phyloP scores from a whole-genome alignment of 2,329 filamentous ascomycete genomes.

The Dactylellina sp. region DNA sequence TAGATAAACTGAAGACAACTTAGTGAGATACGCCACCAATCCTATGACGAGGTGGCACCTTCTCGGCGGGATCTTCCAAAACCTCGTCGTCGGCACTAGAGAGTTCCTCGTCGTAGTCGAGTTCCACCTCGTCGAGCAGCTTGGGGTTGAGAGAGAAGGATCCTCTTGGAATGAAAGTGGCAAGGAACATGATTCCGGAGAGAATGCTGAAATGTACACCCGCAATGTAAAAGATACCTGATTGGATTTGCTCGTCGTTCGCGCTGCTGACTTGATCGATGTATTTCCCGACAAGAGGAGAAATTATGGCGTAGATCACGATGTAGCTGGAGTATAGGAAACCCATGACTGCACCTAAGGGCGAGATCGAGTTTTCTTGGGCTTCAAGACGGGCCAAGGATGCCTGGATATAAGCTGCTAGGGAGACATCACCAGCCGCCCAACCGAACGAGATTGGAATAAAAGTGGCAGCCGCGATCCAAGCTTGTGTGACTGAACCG shows the following conservation, averaged over 20 bases:
- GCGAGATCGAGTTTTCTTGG: constrained; percentile 66
- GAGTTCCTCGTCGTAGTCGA: constrained; percentile 61
- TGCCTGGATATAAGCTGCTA: constrained; percentile 68
- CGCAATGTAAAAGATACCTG: constrained; percentile 65
- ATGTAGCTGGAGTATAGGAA: constrained; percentile 69
- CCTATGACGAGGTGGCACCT: constrained; percentile 1
- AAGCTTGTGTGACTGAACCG: constrained; percentile 65
- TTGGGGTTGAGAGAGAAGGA: constrained; percentile 66
- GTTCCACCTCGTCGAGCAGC: constrained; percentile 64
- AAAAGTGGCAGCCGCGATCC: constrained; percentile 66
- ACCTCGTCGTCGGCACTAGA: constrained; percentile 25
- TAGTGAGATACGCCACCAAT: neutral
- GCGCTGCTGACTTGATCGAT: constrained; percentile 64
- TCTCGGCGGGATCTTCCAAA: constrained; percentile 15
- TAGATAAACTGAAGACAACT: neutral
- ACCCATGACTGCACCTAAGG: constrained; percentile 68
- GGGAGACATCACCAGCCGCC: constrained; percentile 68
- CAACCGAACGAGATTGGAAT: constrained; percentile 68
- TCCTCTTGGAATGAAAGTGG: constrained; percentile 67
- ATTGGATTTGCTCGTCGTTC: constrained; percentile 63
- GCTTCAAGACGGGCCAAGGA: constrained; percentile 66
- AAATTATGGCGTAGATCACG: constrained; percentile 66
- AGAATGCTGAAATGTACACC: constrained; percentile 68
- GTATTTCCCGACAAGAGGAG: constrained; percentile 66
- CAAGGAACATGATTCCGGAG: constrained; percentile 64